These are phyloP conservation scores for Globisporangium alternatum DNA, from an alignment of 352 stramenopile species.

Conservation along the genomic window DNA sequence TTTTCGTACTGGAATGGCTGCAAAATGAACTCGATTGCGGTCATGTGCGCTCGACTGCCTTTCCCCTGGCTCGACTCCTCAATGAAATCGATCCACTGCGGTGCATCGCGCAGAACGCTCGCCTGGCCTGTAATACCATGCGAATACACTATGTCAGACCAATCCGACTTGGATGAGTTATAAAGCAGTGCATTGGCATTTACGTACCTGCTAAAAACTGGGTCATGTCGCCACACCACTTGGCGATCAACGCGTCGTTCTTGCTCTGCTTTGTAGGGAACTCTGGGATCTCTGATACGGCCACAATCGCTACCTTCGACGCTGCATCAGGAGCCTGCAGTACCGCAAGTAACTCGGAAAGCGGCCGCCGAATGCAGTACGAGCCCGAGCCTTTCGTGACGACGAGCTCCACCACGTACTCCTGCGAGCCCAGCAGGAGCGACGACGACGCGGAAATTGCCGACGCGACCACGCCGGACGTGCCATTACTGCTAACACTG, in stretches of 20 bases:
- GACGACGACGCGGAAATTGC: constrained; percentile 30
- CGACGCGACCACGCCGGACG: constrained; percentile 37
- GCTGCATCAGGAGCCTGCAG: constrained; percentile 16
- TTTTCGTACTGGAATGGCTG: constrained; percentile 78
- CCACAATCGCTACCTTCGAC: neutral
- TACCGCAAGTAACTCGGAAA: constrained; percentile 39
- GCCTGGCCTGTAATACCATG: constrained; percentile 10
- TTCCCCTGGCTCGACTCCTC: constrained; percentile 42
- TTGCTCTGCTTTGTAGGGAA: constrained; percentile 48
- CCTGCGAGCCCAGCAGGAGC: constrained; percentile 20
- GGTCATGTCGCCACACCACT: constrained; percentile 70
- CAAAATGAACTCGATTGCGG: constrained; percentile 79
- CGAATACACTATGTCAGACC: neutral
- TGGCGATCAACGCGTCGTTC: constrained; percentile 51
- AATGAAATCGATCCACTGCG: constrained; percentile 59
- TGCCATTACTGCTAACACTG: constrained; percentile 7
- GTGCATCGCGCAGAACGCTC: constrained; percentile 26
- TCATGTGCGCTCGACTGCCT: constrained; percentile 63
- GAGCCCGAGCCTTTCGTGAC: constrained; percentile 48
- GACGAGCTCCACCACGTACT: constrained; percentile 58
- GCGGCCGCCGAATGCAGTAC: constrained; percentile 49
- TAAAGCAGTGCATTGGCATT: neutral
- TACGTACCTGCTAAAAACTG: constrained; percentile 39
- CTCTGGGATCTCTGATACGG: constrained; percentile 21
- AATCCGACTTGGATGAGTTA: neutral